Percentiles rank a stretch among this genome's conserved stretches.
Conservation (phyloP, 2,329 filamentous ascomycete species). For the Alternaria triticina region DNA sequence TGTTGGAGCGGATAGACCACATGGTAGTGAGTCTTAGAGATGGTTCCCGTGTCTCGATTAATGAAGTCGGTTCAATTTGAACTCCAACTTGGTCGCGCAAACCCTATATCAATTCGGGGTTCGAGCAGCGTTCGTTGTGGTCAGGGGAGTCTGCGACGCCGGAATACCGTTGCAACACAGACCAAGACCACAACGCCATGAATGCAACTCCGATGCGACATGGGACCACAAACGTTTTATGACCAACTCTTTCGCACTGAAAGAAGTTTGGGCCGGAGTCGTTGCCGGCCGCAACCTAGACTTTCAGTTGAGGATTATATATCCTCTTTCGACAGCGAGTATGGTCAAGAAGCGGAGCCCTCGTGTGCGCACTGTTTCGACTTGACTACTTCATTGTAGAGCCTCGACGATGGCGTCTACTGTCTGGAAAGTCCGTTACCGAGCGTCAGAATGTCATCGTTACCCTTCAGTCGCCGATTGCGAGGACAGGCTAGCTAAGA, state of each 20-base stretch:
- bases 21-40: not conserved
- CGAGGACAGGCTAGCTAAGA: not conserved
- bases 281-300: not conserved
- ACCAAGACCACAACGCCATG: not conserved
- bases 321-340: not conserved
- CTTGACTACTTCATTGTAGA: not conserved
- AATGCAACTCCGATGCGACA: not conserved
- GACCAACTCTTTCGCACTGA: not conserved
- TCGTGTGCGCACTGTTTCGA: not conserved
- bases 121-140: not conserved
- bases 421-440: not conserved
- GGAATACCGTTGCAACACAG: not conserved
- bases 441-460: not conserved
- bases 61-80: not conserved
- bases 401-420: not conserved
- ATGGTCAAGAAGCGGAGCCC: not conserved
- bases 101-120: not conserved
- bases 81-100: not conserved
- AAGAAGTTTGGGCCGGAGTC: not conserved
- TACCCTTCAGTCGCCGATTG: not conserved
- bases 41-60: not conserved
- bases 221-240: not conserved
- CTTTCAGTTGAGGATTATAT: not conserved
- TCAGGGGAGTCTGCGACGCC: not conserved
- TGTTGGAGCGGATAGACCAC: not conserved